Base-by-base conservation (phyloP, 495 filamentous ascomycete species). In the Rhizodiscina lignyota region DNA sequence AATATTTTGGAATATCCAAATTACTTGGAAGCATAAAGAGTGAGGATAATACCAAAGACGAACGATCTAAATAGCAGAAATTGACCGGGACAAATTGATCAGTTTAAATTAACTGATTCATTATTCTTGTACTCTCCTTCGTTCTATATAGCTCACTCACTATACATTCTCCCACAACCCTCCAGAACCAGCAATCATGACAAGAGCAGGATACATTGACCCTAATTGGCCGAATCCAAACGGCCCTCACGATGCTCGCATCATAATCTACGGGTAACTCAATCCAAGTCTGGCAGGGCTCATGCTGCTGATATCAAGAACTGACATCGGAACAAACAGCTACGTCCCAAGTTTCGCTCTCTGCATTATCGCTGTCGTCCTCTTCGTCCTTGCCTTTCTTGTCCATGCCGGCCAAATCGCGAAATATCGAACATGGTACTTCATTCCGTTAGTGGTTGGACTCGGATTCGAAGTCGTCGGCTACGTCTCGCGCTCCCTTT, bases 381-480 rank as follows among this genome's bases (percentile, higher is more conserved):
- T 73, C 5, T 82, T 79, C 43, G 48, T 48, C 22, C 30, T 64
- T 21, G 49, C 61, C 0, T 49, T 67, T 4, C 15, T 56, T 3
- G 39, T 52, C 2, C 75, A 80, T 40, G 18, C 50, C 18, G 61
- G 54, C 32, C 63, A 72, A 34, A 39, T 77, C 4, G 32, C 59
- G 24, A 55, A 47, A 18, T 58, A 52, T 13, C 54, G 57, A 39
- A 66, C 62, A 5, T 78, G 67, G 67, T 79, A 71, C 49, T 70
- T 79, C 31, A 64, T 67, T 5, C 64, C 75, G 0, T 62, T 79
- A 18, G 20, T 71, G 4, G 47, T 77, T 20, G 74, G 72, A 6
- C 63, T 67, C 18, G 31, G 64, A 11, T 72, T 71, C 51, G 70
- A 79, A 48, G 42, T 64, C 0, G 45, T 70, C 5, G 73, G 73